Evolutionary conservation across 1,139 yeast genomes (phyloP).

Genomic region (Suhomyces choctaworum): DNA sequence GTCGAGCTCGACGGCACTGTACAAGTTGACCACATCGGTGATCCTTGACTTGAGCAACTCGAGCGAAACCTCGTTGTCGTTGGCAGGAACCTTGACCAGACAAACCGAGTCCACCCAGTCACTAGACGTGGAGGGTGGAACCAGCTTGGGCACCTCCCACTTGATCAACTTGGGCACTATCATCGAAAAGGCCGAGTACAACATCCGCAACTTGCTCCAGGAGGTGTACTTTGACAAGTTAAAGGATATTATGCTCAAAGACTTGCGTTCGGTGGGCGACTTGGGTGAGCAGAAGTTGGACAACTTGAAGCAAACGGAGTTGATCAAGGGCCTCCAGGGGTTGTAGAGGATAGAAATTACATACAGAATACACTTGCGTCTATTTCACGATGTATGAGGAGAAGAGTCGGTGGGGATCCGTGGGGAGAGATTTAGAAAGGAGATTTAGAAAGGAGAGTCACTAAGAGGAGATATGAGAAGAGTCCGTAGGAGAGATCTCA

Average conservation of each 20-base stretch:
- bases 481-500: too few relatives aligned
- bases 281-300: slow-evolving; percentile 41
- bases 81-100: slow-evolving; percentile 85
- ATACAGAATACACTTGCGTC: too few relatives aligned
- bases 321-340: slow-evolving; percentile 50
- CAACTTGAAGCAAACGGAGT: slow-evolving; percentile 46
- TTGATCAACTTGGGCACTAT: slow-evolving; percentile 81
- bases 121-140: slow-evolving; percentile 39
- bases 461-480: too few relatives aligned
- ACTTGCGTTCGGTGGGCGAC: slow-evolving; percentile 60
- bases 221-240: slow-evolving; percentile 96
- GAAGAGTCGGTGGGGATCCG: too few relatives aligned
- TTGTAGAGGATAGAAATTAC: slow-evolving; percentile 1
- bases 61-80: slow-evolving; percentile 40
- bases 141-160: slow-evolving; percentile 59
- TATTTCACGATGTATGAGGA: too few relatives aligned
- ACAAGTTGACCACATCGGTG: slow-evolving; percentile 84
- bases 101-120: slow-evolving; percentile 58
- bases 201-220: slow-evolving; percentile 81
- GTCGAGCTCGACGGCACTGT: slow-evolving; percentile 50
- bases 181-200: slow-evolving; percentile 86
- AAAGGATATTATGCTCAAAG: slow-evolving; percentile 71
- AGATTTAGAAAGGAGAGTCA: too few relatives aligned
- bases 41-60: slow-evolving; percentile 62
- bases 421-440: too few relatives aligned